These are phyloP conservation scores for Phylloporus sp. DNA, from an alignment of 768 basidiomycete species.

Conservation along the genomic window DNA sequence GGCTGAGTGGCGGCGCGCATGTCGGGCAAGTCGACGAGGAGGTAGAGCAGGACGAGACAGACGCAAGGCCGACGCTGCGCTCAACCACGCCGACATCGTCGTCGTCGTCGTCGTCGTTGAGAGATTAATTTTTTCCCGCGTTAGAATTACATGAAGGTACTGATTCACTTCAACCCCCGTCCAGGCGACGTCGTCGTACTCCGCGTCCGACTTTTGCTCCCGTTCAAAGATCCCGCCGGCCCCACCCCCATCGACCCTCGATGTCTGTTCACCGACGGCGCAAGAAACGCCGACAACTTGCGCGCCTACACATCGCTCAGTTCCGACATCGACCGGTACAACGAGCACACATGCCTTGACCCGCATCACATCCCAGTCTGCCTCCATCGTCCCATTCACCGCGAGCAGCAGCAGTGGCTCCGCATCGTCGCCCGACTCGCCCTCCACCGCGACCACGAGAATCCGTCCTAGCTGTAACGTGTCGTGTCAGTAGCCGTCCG, in stretches of 20 bases:
- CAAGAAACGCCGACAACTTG: constrained; percentile 31
- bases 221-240: constrained; percentile 8
- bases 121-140: constrained; percentile 24
- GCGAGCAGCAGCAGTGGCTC: constrained; percentile 68
- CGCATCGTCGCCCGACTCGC: constrained; percentile 17
- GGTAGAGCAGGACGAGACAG: constrained; percentile 9
- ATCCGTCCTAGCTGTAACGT: constrained; percentile 60
- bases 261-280: constrained; percentile 37
- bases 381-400: constrained; percentile 54
- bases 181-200: constrained; percentile 30
- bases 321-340: background rate
- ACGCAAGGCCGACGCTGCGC: constrained; percentile 14
- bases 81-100: constrained; percentile 22
- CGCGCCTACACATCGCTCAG: constrained; percentile 23
- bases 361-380: constrained; percentile 66
- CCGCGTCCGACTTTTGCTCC: constrained; percentile 24
- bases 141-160: background rate
- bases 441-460: constrained; percentile 61
- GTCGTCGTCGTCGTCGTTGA: constrained; percentile 4
- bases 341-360: constrained; percentile 46
- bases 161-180: constrained; percentile 8
- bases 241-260: constrained; percentile 24
- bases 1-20: constrained; percentile 35
- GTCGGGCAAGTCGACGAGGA: constrained; percentile 4
- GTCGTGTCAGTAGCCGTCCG: background rate